Conservation (phyloP, 306 rosid species). For the Malus orientalis region DNA sequence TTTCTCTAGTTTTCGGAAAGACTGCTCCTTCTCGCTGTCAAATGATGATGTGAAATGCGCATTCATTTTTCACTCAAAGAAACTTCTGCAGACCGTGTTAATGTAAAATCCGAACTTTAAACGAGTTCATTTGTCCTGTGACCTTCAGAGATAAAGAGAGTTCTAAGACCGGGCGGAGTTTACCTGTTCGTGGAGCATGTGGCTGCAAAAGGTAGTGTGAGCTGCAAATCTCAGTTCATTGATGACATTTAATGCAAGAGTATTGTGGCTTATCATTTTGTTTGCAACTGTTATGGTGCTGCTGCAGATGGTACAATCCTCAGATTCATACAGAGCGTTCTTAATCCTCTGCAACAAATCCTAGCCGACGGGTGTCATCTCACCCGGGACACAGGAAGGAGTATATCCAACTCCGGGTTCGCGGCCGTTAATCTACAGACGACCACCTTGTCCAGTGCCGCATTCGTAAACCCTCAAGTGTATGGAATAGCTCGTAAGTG, state of each 20-base stretch:
- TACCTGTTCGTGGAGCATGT: slow-evolving; percentile 79
- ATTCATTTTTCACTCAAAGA: not conserved
- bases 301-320: slow-evolving; percentile 59
- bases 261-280: not conserved
- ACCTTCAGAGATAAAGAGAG: slow-evolving; percentile 68
- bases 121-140: not conserved
- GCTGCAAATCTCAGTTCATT: slow-evolving; percentile 7
- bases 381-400: slow-evolving; percentile 51
- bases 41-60: not conserved
- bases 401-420: slow-evolving; percentile 58
- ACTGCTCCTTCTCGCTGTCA: not conserved
- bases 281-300: slow-evolving; percentile 6
- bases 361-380: slow-evolving; percentile 73
- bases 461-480: slow-evolving; percentile 49
- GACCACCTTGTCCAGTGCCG: slow-evolving; percentile 39
- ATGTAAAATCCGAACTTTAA: not conserved
- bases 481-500: slow-evolving; percentile 67
- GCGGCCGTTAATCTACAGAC: slow-evolving; percentile 44
- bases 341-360: slow-evolving; percentile 71
- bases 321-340: slow-evolving; percentile 46
- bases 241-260: too few species aligned
- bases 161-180: slow-evolving; percentile 67
- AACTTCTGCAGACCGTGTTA: not conserved
- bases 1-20: not conserved
- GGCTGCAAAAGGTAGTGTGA: slow-evolving; percentile 60